Conservation (phyloP, 2,329 filamentous ascomycete species). For the Trichophyton mentagrophytes region DNA sequence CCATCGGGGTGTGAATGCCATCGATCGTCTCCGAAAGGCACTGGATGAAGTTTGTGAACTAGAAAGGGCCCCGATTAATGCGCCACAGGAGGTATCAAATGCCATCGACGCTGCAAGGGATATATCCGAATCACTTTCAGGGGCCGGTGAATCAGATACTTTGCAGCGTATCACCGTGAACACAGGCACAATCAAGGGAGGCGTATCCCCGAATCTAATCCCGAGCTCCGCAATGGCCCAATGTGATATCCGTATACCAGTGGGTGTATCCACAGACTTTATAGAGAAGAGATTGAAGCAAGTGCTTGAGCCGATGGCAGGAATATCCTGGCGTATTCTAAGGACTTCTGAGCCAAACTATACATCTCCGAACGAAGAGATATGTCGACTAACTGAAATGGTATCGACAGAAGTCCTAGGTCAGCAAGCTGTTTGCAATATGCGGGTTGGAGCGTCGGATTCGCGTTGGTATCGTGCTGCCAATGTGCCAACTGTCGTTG, state of each 20-base stretch:
- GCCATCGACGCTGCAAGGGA: conserved; percentile 5
- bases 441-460: conserved; percentile 11
- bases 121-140: conserved; percentile 8
- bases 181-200: conserved; percentile 9
- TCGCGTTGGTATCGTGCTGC: conserved; percentile 9
- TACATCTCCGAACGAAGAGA: conserved; percentile 8
- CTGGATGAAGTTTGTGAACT: conserved; percentile 9
- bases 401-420: conserved; percentile 6
- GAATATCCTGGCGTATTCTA: conserved; percentile 7
- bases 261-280: conserved; percentile 5
- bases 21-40: conserved; percentile 8
- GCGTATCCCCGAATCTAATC: conserved; percentile 10
- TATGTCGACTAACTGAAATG: conserved; percentile 5
- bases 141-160: conserved; percentile 7
- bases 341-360: conserved; percentile 9
- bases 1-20: conserved; percentile 8
- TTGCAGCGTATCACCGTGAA: conserved; percentile 9
- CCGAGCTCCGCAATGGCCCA: conserved; percentile 7
- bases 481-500: conserved; percentile 8
- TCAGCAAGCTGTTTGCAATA: conserved; percentile 4
- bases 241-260: conserved; percentile 10
- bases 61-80: conserved; percentile 3
- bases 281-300: conserved; percentile 1
- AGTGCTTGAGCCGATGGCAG: conserved; percentile 9
- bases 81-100: conserved; percentile 5